Conservation (phyloP, 352 stramenopile genomes). For the Globisporangium echinulatum region DNA sequence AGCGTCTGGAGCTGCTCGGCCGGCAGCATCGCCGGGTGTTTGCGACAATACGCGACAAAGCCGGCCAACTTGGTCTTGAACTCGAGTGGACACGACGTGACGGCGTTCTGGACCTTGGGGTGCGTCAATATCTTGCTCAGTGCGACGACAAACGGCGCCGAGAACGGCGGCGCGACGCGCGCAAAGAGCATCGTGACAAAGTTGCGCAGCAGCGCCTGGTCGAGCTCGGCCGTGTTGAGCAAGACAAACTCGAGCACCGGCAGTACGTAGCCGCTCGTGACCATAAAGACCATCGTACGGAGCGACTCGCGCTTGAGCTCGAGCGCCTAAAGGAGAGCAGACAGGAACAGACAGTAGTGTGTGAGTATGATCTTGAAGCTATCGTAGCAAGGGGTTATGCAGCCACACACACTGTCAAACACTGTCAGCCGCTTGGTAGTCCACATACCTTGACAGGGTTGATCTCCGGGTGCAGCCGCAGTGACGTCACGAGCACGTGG, state of each 20-base stretch:
- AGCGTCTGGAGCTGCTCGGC: slow-evolving; percentile 64
- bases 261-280: slow-evolving; percentile 81
- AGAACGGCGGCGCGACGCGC: slow-evolving; percentile 72
- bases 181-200: slow-evolving; percentile 79
- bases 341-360: not conserved
- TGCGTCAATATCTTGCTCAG: slow-evolving; percentile 74
- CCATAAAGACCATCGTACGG: slow-evolving; percentile 84
- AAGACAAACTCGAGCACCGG: slow-evolving; percentile 81
- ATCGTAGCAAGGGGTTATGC: too few relatives aligned
- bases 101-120: slow-evolving; percentile 77
- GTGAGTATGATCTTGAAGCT: not conserved
- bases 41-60: slow-evolving; percentile 67
- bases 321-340: slow-evolving; percentile 27
- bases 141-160: slow-evolving; percentile 61
- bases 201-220: slow-evolving; percentile 79
- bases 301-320: slow-evolving; percentile 82
- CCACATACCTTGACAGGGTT: slow-evolving; percentile 71
- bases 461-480: slow-evolving; percentile 67
- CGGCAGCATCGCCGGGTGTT: slow-evolving; percentile 47
- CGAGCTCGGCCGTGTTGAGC: slow-evolving; percentile 70
- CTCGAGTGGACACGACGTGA: slow-evolving; percentile 73
- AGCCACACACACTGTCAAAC: too few relatives aligned
- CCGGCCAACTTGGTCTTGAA: slow-evolving; percentile 66
- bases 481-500: slow-evolving; percentile 63
- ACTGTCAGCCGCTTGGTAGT: too few relatives aligned